Base-by-base conservation (phyloP, 2,329 filamentous ascomycete genomes). In the Curvularia verruculosa region DNA sequence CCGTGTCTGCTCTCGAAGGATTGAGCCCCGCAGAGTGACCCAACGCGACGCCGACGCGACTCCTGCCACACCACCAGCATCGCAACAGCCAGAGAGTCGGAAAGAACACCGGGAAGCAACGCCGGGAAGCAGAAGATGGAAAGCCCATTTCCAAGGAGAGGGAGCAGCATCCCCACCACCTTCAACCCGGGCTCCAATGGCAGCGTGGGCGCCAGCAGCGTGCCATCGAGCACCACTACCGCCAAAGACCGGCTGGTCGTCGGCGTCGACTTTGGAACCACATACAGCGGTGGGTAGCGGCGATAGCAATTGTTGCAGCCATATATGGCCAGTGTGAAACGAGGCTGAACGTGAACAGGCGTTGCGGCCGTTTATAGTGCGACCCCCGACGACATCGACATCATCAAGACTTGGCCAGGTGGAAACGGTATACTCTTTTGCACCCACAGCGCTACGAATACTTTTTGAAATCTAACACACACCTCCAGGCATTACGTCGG, bases 211-310 rank as follows among this genome's bases (percentile, higher is more conserved):
- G 43, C 57, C 39, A 49, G 41, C 49, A 61, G 51, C 49, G 47
- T 59, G 13, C 40, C 61, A 8, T 63, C 59, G 47, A 21, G 59
- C 36, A 61, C 28, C 49, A 52, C 63, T n/a, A 59, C 63, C 13
- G 56, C 63, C n/a, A 67, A 71, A 48, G 89, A 91, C 70, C 82
- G 87, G 52, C 77, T 92, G 64, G 89, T 92, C 65, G 89, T 93
- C 31, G 90, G 89, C 7, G 86, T 93, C 7, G 90, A 93, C 73
- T 93, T 93, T 78, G 90, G 90, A 13, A 93, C 90, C n/a, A 93
- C 90, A 1, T 93, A 91, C 71, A 91, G 87, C 41, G 89, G 89
- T 86, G 55, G 46, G 68, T 64, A 47, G 26, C 36, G 31, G 21
- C 39, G 13, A 26, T 41, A 13, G 21, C 39, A 24, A 24, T 12